Percentiles rank a stretch among this genome's conserved stretches.
Evolutionary conservation across 805 yeast species (phyloP).

Genomic region (Lachancea thermotolerans): DNA sequence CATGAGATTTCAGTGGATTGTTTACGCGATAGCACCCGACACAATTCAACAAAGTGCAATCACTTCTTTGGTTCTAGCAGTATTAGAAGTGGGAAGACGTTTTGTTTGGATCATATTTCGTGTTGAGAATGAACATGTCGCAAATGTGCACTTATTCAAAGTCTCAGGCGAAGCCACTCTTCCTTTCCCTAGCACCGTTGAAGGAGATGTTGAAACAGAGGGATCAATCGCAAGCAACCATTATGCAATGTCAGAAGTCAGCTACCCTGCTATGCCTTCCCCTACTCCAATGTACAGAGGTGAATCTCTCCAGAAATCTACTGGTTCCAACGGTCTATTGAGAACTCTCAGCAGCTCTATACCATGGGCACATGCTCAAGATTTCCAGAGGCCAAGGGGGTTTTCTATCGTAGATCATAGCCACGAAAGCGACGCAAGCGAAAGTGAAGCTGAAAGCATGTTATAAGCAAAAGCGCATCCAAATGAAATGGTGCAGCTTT

Average conservation of each 20-base stretch:
- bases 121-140: conserved; percentile 93
- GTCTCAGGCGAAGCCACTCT: conserved; percentile 65
- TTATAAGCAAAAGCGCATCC: neutral
- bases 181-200: conserved; percentile 5
- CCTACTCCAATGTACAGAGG: conserved; percentile 5
- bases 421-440: conserved; percentile 20
- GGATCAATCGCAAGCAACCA: neutral
- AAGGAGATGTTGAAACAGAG: conserved; percentile 1
- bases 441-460: conserved; percentile 16
- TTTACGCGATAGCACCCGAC: conserved; percentile 69
- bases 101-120: conserved; percentile 87
- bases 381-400: conserved; percentile 59
- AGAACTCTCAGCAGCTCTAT: conserved; percentile 46
- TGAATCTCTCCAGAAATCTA: neutral
- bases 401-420: conserved; percentile 8
- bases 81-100: conserved; percentile 77
- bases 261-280: conserved; percentile 2
- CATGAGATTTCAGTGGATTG: conserved; percentile 85
- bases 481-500: neutral
- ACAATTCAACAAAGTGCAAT: conserved; percentile 84
- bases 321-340: conserved; percentile 24
- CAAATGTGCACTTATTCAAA: conserved; percentile 77
- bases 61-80: conserved; percentile 75
- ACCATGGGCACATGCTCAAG: conserved; percentile 75
- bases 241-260: conserved; percentile 2